Percentiles rank a stretch among this genome's conserved stretches.
Evolutionary conservation across 1,284 basidiomycete species (phyloP).

Genomic region (Termitomyces sp.): DNA sequence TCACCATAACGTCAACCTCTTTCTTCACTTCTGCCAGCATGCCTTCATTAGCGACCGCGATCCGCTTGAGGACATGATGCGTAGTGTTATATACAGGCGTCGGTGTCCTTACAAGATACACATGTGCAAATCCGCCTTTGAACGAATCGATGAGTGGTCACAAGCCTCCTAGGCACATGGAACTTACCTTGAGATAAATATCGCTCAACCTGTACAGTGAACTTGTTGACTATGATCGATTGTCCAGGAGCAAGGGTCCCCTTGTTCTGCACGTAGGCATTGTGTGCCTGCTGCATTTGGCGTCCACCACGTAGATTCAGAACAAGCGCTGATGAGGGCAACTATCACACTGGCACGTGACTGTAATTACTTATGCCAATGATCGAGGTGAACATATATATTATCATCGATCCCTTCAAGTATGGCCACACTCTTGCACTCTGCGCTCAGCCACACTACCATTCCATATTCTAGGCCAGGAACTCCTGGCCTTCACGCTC

Average conservation of each 20-base stretch:
- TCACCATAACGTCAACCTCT: conserved; percentile 98
- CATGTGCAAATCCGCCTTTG: conserved; percentile 94
- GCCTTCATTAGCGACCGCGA: conserved; percentile 87
- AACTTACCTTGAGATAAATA: conserved; percentile 87
- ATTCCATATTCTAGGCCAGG: conserved; percentile 50
- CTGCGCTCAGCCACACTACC: conserved; percentile 10
- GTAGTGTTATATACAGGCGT: conserved; percentile 84
- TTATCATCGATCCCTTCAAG: conserved; percentile 1
- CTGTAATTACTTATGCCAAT: background rate
- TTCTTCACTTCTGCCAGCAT: conserved; percentile 94
- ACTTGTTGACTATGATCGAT: conserved; percentile 85
- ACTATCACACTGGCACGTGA: conserved; percentile 13
- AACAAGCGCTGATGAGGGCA: background rate
- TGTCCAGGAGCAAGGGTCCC: conserved; percentile 78
- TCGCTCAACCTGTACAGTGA: conserved; percentile 75
- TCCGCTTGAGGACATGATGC: conserved; percentile 96
- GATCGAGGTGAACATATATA: background rate
- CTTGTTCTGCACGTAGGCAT: conserved; percentile 43
- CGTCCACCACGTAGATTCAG: conserved; percentile 5
- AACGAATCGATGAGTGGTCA: conserved; percentile 10
- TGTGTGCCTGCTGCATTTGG: conserved; percentile 34
- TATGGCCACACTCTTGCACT: conserved; percentile 23
- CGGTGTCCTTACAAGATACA: conserved; percentile 90
- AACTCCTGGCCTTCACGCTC: conserved; percentile 18
- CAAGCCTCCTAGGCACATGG: background rate